These are phyloP conservation scores for Leavenworthia alabamica DNA, from an alignment of 345 rosid genomes.

Conservation along the genomic window DNA sequence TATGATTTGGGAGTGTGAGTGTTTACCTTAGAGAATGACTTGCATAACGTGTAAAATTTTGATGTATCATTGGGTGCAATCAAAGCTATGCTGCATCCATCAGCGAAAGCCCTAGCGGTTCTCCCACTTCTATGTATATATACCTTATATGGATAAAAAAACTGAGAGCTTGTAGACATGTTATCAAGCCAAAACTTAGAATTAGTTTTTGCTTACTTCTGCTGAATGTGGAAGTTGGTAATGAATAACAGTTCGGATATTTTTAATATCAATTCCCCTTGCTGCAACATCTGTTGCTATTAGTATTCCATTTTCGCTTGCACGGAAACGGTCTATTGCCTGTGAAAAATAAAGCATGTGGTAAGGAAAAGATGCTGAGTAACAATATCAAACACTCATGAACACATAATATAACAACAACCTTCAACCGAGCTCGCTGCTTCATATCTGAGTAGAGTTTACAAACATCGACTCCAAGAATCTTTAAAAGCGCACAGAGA, in stretches of 20 bases:
- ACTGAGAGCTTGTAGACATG: slow-evolving; percentile 2
- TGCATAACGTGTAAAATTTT: slow-evolving; percentile 81
- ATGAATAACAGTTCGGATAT: slow-evolving; percentile 87
- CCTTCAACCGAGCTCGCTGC: slow-evolving; percentile 95
- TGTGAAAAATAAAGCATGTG: slow-evolving; percentile 26
- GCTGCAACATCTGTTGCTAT: slow-evolving; percentile 97
- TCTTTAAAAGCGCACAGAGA: slow-evolving; percentile 59
- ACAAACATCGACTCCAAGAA: slow-evolving; percentile 69
- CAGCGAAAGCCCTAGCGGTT: slow-evolving; percentile 88
- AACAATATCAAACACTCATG: slow-evolving; percentile 9
- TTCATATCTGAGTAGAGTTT: slow-evolving; percentile 91
- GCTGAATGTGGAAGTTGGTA: slow-evolving; percentile 99
- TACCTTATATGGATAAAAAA: slow-evolving; percentile 42
- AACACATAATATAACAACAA: slow-evolving; percentile 16
- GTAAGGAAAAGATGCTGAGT: slow-evolving; percentile 10
- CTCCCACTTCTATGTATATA: slow-evolving; percentile 98
- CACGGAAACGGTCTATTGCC: slow-evolving; percentile 89
- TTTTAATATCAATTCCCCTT: slow-evolving; percentile 94
- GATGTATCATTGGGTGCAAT: slow-evolving; percentile 70
- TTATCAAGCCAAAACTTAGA: slow-evolving; percentile 3
- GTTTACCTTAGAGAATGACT: slow-evolving; percentile 82
- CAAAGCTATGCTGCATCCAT: slow-evolving; percentile 92
- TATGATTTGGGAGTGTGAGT: slow-evolving; percentile 1
- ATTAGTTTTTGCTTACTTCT: slow-evolving; percentile 44
- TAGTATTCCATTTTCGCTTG: slow-evolving; percentile 71